phyloP scores from a whole-genome alignment of 768 basidiomycete genomes.

The Agrocybe praecox region DNA sequence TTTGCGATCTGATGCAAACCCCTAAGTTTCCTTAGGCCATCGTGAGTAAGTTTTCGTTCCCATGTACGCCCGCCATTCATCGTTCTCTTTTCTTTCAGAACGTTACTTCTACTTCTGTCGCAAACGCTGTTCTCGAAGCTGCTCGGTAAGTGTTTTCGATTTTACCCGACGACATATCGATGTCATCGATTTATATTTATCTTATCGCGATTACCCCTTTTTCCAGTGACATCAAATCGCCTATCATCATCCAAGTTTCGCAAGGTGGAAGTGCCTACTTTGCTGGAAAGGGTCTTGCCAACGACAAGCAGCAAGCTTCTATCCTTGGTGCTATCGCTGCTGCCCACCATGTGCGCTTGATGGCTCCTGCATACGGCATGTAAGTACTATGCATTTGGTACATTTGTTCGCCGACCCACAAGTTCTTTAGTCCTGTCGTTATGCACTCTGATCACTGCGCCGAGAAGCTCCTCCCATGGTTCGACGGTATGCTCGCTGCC shows the following conservation, averaged over 20 bases:
- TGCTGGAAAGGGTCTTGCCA: slow-evolving; percentile 94
- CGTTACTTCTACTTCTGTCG: slow-evolving; percentile 94
- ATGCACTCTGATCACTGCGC: slow-evolving; percentile 99
- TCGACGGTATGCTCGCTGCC: slow-evolving; percentile 98
- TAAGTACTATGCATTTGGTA: slow-evolving; percentile 40
- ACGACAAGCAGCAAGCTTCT: slow-evolving; percentile 95
- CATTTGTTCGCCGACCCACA: background rate
- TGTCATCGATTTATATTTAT: slow-evolving; percentile 11
- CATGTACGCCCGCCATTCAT: background rate
- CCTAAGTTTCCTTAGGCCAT: slow-evolving; percentile 56
- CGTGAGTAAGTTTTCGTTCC: slow-evolving; percentile 49
- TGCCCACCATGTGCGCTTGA: slow-evolving; percentile 87
- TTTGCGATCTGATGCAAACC: slow-evolving; percentile 1
- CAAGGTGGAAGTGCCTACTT: slow-evolving; percentile 97
- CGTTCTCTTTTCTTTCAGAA: slow-evolving; percentile 56
- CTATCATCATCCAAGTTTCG: slow-evolving; percentile 97
- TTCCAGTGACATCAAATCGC: slow-evolving; percentile 88
- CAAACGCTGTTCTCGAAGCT: slow-evolving; percentile 93
- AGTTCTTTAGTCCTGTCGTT: slow-evolving; percentile 76
- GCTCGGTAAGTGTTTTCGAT: slow-evolving; percentile 66
- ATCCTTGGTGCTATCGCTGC: slow-evolving; percentile 91
- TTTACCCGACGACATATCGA: background rate
- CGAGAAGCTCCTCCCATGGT: slow-evolving; percentile 97
- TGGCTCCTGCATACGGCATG: slow-evolving; percentile 93
- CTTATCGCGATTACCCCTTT: slow-evolving; percentile 15